These are phyloP conservation scores for Microbotryum saponariae DNA, from an alignment of 1,284 basidiomycete species.

Conservation along the genomic window DNA sequence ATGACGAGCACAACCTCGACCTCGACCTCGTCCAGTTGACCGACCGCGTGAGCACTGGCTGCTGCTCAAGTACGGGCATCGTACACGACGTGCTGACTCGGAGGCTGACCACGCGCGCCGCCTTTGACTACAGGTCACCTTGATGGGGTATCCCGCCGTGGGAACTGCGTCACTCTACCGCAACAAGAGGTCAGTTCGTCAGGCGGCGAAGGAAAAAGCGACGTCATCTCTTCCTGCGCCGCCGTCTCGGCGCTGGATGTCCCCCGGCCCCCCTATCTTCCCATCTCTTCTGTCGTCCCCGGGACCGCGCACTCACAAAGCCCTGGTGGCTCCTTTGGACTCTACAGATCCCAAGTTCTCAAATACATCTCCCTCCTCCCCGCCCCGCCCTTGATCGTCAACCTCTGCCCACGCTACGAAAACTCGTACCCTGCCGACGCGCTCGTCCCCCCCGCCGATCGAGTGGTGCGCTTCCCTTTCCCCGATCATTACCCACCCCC, in stretches of 20 bases:
- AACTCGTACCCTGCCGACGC: conserved; percentile 46
- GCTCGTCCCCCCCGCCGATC: conserved; percentile 55
- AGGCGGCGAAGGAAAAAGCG: no score
- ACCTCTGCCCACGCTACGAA: conserved; percentile 51
- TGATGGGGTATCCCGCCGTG: conserved; percentile 74
- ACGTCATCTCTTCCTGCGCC: no score
- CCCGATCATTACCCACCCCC: conserved; percentile 56
- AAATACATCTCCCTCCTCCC: not conserved
- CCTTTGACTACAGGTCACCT: conserved; percentile 52
- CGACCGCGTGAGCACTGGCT: conserved; percentile 6
- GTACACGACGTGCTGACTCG: conserved; percentile 17
- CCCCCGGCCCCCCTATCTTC: no score
- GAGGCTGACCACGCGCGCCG: not conserved
- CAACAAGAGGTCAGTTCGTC: conserved; percentile 52
- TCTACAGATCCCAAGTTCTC: no score
- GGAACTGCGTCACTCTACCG: conserved; percentile 74
- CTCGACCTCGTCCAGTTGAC: conserved; percentile 77
- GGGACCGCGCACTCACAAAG: no score
- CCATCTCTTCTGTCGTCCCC: no score
- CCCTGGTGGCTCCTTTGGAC: no score
- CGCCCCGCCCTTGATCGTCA: conserved; percentile 60
- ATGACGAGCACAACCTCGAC: conserved; percentile 59
- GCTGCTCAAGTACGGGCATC: not conserved
- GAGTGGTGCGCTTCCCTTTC: conserved; percentile 20
- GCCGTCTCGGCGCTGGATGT: no score